Evolutionary conservation across 2,329 filamentous ascomycete species (phyloP), one percentile per base, ranked within the genome.

Genomic region (Hypoxylon sp.): DNA sequence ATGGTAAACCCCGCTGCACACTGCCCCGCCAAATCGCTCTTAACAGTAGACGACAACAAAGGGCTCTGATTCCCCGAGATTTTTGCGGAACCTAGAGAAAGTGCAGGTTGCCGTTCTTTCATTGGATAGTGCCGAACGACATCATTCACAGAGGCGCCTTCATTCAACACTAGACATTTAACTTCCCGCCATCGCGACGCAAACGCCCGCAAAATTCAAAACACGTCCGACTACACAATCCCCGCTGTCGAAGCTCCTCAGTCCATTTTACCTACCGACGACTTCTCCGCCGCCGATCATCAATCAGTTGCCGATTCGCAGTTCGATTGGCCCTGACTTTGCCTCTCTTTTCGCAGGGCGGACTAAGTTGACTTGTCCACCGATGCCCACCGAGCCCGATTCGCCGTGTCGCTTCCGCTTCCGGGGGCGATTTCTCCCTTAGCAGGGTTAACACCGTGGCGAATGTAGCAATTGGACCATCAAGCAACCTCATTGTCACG

Each of bases 341-440:
- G 44, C 68, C 72, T 57, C 64, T 67, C n/a, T 73, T 50, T 69
- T 62, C 73, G 66, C 55, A 74, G 72, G 74, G 72, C 74, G 74
- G 67, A 71, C 65, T 74, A 31, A 31, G 5, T 60, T 53, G 60
- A 71, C 65, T 68, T 73, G 62, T 62, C 72, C 69, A 76, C 80
- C 80, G 78, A 84, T 84, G 82, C 81, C 79, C 81, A 77, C 81
- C 78, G 75, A 81, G 77, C 79, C 79, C 74, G 79, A 80, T 78
- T 77, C 76, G 73, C 76, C 79, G 73, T 79, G 76, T 77, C 79
- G 78, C 75, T 80, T 80, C 75, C 79, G 78, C 77, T 79, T 81
- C 74, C 74, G 80, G 73, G 77, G 78, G 75, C 79, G 74, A 67
- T 78, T 76, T 71, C 82, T 82, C 78, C 82, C 82, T 78, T 83